Base-by-base conservation (phyloP, 2,329 filamentous ascomycete species). In the Talaromyces sp. region DNA sequence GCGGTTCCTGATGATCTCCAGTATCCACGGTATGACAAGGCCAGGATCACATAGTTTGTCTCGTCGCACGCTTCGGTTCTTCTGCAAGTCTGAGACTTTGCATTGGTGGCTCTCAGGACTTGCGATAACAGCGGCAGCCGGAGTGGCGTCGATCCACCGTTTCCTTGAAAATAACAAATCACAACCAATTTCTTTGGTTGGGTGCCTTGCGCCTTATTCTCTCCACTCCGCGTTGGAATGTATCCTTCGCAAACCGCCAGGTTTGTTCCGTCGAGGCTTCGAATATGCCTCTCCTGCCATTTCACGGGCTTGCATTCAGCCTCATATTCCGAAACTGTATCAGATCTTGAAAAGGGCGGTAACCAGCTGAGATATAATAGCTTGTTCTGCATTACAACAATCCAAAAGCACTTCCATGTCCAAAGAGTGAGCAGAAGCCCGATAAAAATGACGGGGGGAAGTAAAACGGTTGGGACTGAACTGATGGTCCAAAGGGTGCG, bases 301-400 rank as follows among this genome's bases (percentile, higher is more conserved):
- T 66, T 54, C n/a, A 91, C 76, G 0, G 84, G 84, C 22, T 73
- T 75, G 58, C 86, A 90, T 33, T 81, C 77, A 3, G 70, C 67
- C 22, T 75, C 75, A 65, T 89, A 91, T 61, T 88, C 83, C 3
- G 75, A 73, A 33, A 92, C 86, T 51, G 74, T 84, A 73, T 91
- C 86, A 20, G 80, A 78, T 14, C 88, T 80, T 0, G 88, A 80
- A 64, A 87, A 87, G 2, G 88, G 88, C 16, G 88, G 88, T 46
- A 91, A 73, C 41, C 86, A 87, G 0, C 89, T 87, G 76, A 91
- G 90, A 72, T 91, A 92, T 54, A 92, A 88, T 66, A 92, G 90
- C 66, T 87, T 87, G 65, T 92, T 90, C 72, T 92, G 89, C 67
- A 91, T 88, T 4, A 88, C 61, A 24, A 93, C 78, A 74, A 91